Conservation (phyloP, 306 rosid species). For the Castanospermum australe region DNA sequence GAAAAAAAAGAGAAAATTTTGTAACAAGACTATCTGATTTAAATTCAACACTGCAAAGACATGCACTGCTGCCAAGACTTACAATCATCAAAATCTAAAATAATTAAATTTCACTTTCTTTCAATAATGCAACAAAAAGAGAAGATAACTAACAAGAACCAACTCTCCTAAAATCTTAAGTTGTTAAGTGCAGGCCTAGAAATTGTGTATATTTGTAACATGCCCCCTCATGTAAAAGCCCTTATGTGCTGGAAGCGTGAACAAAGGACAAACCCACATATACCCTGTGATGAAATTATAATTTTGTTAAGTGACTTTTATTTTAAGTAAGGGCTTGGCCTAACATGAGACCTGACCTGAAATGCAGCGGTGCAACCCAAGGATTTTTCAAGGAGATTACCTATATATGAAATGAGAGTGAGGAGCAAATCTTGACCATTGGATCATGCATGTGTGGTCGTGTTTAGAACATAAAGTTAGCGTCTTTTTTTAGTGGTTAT, state of each 20-base stretch:
- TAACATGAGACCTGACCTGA: no score
- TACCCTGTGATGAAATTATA: no score
- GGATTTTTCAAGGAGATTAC: no score
- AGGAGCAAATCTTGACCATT: no score
- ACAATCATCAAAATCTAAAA: not conserved
- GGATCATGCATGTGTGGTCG: no score
- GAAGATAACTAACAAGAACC: not conserved
- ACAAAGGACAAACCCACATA: no score
- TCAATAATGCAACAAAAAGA: not conserved
- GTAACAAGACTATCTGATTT: not conserved
- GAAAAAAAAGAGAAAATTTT: not conserved
- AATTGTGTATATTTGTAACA: not conserved
- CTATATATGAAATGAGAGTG: no score
- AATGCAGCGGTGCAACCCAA: no score
- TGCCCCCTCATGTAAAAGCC: not conserved
- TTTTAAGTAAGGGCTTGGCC: no score
- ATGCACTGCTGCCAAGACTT: slow-evolving; percentile 5
- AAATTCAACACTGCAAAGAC: not conserved
- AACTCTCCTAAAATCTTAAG: not conserved
- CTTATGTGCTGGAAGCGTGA: not conserved
- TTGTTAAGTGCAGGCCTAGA: not conserved
- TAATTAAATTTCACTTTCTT: not conserved
- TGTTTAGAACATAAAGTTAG: no score
- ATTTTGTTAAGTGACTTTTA: no score
- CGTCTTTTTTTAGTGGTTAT: no score